These are phyloP conservation scores for Lomentospora prolificans DNA, from an alignment of 2,329 filamentous ascomycete genomes.

Conservation along the genomic window DNA sequence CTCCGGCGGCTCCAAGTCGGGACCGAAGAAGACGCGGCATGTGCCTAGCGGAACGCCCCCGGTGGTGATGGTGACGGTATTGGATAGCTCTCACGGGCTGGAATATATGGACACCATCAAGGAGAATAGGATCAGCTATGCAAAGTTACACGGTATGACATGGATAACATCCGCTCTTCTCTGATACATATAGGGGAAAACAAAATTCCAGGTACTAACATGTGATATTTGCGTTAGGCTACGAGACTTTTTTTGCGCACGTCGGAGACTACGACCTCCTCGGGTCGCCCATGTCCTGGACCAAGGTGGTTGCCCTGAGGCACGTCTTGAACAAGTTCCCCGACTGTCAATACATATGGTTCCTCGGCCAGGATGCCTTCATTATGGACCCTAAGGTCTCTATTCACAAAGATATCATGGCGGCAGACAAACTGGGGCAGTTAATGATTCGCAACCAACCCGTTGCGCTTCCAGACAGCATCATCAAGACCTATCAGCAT, in stretches of 20 bases:
- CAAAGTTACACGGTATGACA: constrained; percentile 65
- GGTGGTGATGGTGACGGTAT: constrained; percentile 74
- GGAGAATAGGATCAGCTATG: constrained; percentile 78
- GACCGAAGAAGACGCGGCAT: constrained; percentile 16
- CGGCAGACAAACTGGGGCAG: constrained; percentile 55
- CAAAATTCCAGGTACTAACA: too few relatives aligned
- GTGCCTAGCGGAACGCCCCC: constrained; percentile 45
- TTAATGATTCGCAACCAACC: constrained; percentile 78
- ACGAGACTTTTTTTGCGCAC: constrained; percentile 73
- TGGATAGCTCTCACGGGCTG: constrained; percentile 47
- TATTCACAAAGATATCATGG: constrained; percentile 63
- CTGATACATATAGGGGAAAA: background rate
- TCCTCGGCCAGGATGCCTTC: constrained; percentile 71
- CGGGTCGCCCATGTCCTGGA: constrained; percentile 54
- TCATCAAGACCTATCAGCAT: constrained; percentile 87
- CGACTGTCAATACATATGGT: constrained; percentile 74
- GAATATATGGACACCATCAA: constrained; percentile 64
- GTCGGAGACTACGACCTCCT: constrained; percentile 65
- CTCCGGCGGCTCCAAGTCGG: constrained; percentile 18
- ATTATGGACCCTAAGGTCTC: constrained; percentile 75
- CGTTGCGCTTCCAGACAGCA: constrained; percentile 88
- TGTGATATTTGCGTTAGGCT: constrained; percentile 45
- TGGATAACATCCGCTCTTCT: background rate
- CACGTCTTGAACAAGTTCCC: constrained; percentile 79
- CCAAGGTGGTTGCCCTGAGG: constrained; percentile 73